These are phyloP conservation scores for Plantago lanceolata DNA, from an alignment of 305 asterid species.

Conservation along the genomic window DNA sequence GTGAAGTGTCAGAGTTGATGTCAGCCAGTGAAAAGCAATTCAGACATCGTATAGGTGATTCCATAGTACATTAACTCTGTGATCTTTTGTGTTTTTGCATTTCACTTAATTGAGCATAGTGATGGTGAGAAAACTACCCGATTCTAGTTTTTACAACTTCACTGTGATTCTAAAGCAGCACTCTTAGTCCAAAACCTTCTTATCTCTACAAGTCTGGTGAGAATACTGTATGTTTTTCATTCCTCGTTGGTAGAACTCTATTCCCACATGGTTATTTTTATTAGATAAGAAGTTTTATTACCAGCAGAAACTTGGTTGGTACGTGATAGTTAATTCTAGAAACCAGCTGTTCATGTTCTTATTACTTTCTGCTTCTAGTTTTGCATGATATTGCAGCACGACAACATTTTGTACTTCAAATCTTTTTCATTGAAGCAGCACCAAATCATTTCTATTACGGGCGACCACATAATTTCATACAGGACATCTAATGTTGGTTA, in stretches of 20 bases:
- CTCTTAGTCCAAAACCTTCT: neutral
- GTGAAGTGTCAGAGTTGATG: slow-evolving; percentile 50
- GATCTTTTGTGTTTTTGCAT: neutral
- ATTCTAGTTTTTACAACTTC: neutral
- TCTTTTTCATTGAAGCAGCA: neutral
- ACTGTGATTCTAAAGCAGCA: neutral
- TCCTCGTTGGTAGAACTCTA: neutral
- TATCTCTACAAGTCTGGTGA: neutral
- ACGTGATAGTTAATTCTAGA: neutral
- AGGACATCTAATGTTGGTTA: neutral
- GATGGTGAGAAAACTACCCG: neutral
- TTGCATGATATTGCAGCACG: neutral
- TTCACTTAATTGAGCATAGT: neutral
- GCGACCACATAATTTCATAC: neutral
- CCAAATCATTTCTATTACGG: neutral
- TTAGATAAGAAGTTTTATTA: neutral
- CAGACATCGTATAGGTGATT: slow-evolving; percentile 54
- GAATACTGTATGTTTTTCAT: neutral
- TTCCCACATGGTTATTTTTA: neutral
- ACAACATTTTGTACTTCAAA: neutral
- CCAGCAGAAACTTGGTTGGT: neutral
- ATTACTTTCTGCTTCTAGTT: no score
- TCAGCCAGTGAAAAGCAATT: slow-evolving; percentile 50
- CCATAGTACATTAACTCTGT: neutral
- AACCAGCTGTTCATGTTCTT: no score